Conservation (phyloP, 225 moss, liverwort and hornwort species). For the Lunularia cruciata region DNA sequence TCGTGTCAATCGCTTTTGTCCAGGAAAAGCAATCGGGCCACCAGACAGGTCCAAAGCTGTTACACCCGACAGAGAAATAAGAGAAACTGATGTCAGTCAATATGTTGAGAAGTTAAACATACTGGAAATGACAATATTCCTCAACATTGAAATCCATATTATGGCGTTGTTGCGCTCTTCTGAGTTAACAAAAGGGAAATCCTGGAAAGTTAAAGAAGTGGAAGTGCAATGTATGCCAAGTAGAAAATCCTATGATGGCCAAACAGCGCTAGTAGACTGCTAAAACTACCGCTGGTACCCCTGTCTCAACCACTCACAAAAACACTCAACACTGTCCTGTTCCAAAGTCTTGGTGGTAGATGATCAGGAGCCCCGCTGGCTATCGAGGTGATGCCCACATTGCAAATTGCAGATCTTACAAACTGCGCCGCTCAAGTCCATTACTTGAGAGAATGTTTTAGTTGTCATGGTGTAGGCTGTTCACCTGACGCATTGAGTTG, state of each 20-base stretch:
- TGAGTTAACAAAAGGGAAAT: no score
- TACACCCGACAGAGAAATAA: background rate
- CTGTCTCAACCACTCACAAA: background rate
- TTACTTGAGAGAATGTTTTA: background rate
- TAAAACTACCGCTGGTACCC: no score
- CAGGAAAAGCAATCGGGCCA: conserved; percentile 5
- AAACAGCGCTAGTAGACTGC: no score
- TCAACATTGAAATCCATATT: no score
- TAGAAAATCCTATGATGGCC: background rate
- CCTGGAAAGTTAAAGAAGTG: no score
- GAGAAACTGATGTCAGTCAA: no score
- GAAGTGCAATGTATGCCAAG: no score
- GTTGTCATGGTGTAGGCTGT: conserved; percentile 7
- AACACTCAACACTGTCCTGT: background rate
- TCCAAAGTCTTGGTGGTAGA: no score
- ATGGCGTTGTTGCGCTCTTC: no score
- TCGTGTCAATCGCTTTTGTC: conserved; percentile 32
- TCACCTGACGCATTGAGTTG: background rate
- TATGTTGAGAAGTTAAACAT: no score
- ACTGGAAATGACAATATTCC: background rate
- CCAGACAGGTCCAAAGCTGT: conserved; percentile 50
- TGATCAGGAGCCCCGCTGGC: background rate
- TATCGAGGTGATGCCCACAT: background rate
- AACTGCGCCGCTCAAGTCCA: background rate
- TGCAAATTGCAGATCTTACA: no score